phyloP scores from a whole-genome alignment of 441 rosid species.

The Monsonia emarginata region DNA sequence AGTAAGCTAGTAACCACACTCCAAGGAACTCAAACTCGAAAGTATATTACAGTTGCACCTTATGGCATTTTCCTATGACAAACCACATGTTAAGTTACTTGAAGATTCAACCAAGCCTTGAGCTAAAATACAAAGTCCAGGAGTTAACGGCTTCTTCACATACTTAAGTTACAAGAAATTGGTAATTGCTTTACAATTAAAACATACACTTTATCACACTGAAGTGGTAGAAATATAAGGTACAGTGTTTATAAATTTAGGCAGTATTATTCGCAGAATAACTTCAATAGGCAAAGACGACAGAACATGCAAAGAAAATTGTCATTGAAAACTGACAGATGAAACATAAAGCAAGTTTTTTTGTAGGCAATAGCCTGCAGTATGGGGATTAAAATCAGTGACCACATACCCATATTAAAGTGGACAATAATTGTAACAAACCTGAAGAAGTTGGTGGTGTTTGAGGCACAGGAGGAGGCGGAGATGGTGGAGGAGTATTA shows the following conservation, averaged over 20 bases:
- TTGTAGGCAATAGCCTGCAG: no score
- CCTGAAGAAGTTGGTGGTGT: constrained; percentile 35
- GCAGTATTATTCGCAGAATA: not conserved
- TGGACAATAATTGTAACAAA: constrained; percentile 18
- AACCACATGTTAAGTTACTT: not conserved
- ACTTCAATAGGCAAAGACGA: not conserved
- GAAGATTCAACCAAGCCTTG: no score
- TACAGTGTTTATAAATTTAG: not conserved
- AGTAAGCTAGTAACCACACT: no score
- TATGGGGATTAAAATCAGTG: no score
- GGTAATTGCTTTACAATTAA: not conserved
- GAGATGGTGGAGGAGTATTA: constrained; percentile 26
- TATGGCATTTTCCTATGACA: not conserved
- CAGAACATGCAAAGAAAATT: not conserved
- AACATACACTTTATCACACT: not conserved
- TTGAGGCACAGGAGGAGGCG: constrained; percentile 58
- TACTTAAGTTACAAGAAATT: not conserved
- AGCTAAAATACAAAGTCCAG: not conserved
- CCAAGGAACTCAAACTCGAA: no score
- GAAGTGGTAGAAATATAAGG: not conserved
- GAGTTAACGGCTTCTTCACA: not conserved
- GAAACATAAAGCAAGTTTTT: not conserved
- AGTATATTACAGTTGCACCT: not conserved
- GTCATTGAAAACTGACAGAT: not conserved
- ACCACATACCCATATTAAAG: no score